Conservation (phyloP, 192 early-diverging fungal genomes). For the Rhizophlyctis rosea region DNA sequence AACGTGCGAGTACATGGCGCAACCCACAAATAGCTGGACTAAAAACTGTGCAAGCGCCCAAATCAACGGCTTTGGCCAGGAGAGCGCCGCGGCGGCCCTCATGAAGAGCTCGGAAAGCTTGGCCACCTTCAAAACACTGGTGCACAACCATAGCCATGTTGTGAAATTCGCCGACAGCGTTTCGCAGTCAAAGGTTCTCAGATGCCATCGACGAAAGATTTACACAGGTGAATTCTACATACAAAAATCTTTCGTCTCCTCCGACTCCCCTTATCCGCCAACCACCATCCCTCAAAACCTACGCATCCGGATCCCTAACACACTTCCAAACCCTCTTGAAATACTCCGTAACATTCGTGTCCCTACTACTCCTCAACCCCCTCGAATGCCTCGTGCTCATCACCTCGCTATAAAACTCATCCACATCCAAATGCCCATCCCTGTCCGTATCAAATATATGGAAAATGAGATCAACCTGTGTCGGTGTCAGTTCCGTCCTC, state of each 20-base stretch:
- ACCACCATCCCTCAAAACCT: not conserved
- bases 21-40: no score
- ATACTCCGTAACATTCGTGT: conserved; percentile 10
- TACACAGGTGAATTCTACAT: no score
- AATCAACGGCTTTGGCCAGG: no score
- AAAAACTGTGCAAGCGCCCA: no score
- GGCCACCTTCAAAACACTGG: no score
- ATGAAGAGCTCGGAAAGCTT: no score
- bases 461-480: conserved; percentile 35
- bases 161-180: no score
- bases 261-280: not conserved
- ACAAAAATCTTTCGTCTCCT: not conserved
- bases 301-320: conserved; percentile 16
- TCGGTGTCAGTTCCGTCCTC: conserved; percentile 23
- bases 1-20: no score
- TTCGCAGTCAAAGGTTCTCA: no score
- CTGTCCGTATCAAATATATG: conserved; percentile 28
- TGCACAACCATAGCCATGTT: no score
- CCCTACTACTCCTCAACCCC: conserved; percentile 15
- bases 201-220: no score
- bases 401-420: conserved; percentile 30
- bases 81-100: no score
- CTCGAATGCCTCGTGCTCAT: conserved; percentile 24
- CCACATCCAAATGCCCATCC: conserved; percentile 24
- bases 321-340: conserved; percentile 10